Base-by-base conservation (phyloP, 106 monocot species). In the Dioscorea alata region DNA sequence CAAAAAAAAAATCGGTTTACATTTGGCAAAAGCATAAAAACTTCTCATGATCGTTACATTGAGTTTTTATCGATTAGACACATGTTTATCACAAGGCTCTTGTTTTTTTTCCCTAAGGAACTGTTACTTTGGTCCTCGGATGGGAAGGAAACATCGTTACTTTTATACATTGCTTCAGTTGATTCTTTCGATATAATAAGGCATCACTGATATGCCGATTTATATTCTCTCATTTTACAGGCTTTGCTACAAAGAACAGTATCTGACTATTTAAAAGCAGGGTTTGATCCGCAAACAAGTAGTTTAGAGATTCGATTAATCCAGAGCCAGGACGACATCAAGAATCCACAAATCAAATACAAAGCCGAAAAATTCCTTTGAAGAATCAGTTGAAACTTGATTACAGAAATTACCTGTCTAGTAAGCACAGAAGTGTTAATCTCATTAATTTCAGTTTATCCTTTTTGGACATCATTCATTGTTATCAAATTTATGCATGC, bases 261-360 rank as follows among this genome's bases (percentile, higher is more conserved):
- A 32, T 19, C 71, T 4, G 97, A 99, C 74, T 92, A 92, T 64
- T 20, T 83, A 62, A 78, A 69, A 13, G 87, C 79, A 16, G 92
- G 92, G 59, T 99, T 83, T 54, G 78, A 92, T 68, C 82, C 79
- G 8, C 69, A 78, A 52, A 79, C 85, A 23, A 79, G 86, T 59
- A 90, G 92, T 61, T 67, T 99, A 60, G 97, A 92, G 71, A 99
- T 92, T 23, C 82, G 97, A 28, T 71, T 99, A 34, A 85, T 99
- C 64, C 97, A 99, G 82, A 92, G 92, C 73, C 97, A 92, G 54
- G 97, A 90, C 20, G 89, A 99, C 53, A 92, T 99, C 20, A 71
- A 80, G 58, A 87, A 80, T 51, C 97, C 97, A 14, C 19, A 65
- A 35, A 57, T 99, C 69, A 82, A 75, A 63, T 90, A 74, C 49